These are phyloP conservation scores for Tricholoma hemisulphureum DNA, from an alignment of 768 basidiomycete species.

Conservation along the genomic window DNA sequence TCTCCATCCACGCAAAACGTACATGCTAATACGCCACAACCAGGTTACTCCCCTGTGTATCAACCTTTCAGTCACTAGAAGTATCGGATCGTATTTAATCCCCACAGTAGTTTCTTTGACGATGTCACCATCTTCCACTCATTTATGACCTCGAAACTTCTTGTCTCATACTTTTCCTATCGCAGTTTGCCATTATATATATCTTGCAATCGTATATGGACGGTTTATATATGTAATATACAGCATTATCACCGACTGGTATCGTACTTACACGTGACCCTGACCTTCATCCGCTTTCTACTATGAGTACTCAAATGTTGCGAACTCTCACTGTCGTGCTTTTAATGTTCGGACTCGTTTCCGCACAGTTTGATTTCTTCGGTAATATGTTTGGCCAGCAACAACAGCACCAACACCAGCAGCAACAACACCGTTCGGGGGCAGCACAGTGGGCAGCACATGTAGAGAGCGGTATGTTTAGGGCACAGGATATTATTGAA, in stretches of 20 bases:
- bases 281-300: too few relatives aligned
- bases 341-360: constrained; percentile 36
- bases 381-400: constrained; percentile 72
- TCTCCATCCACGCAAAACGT: neutral
- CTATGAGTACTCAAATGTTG: too few relatives aligned
- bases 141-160: neutral
- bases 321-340: constrained; percentile 28
- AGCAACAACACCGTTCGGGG: constrained; percentile 52
- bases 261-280: neutral
- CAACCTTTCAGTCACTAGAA: neutral
- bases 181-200: neutral
- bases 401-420: constrained; percentile 60
- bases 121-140: neutral
- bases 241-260: neutral
- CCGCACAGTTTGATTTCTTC: constrained; percentile 79
- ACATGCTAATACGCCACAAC: neutral
- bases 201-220: constrained; percentile 2
- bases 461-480: constrained; percentile 56
- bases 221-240: too few relatives aligned
- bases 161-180: neutral
- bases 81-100: neutral
- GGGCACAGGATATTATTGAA: neutral
- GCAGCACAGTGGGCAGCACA: constrained; percentile 66
- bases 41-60: neutral
- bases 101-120: neutral